These are phyloP conservation scores for Cryphonectria radicalis DNA, from an alignment of 2,329 filamentous ascomycete genomes.

Conservation along the genomic window DNA sequence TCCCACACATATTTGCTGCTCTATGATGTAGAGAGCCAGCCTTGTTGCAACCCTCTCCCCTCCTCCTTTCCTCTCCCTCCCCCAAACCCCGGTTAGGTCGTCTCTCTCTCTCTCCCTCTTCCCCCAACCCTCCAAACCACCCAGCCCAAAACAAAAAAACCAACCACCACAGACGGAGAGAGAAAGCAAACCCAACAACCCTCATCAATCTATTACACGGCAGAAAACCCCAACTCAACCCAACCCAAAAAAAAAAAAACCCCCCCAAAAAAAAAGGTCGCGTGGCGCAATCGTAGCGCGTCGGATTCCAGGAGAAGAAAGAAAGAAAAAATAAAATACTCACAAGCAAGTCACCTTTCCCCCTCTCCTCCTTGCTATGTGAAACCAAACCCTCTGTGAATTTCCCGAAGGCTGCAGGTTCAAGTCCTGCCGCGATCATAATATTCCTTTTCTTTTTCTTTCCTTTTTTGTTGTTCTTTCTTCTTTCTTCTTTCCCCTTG, in stretches of 20 bases:
- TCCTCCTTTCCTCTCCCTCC: too few species aligned
- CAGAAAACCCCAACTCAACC: not conserved
- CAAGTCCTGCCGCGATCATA: slow-evolving; percentile 5
- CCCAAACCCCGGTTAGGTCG: too few species aligned
- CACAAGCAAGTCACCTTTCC: too few species aligned
- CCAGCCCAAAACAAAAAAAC: too few species aligned
- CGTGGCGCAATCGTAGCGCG: slow-evolving; percentile 8
- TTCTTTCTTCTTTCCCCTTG: not conserved
- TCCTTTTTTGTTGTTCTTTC: not conserved
- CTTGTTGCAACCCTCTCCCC: too few species aligned
- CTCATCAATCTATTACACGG: not conserved
- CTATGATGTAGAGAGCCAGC: too few species aligned
- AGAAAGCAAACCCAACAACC: not conserved
- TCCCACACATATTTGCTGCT: too few species aligned
- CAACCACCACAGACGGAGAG: too few species aligned
- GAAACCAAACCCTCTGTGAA: not conserved
- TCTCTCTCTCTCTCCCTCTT: too few species aligned
- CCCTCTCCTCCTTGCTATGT: not conserved
- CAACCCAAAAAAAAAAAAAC: not conserved
- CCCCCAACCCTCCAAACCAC: too few species aligned
- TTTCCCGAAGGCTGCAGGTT: slow-evolving; percentile 11
- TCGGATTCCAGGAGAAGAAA: not conserved
- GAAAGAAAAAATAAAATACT: too few species aligned
- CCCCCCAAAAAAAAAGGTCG: not conserved
- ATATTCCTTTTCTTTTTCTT: not conserved